phyloP scores from a whole-genome alignment of 805 yeast species.

The Wickerhamomyces pijperi region DNA sequence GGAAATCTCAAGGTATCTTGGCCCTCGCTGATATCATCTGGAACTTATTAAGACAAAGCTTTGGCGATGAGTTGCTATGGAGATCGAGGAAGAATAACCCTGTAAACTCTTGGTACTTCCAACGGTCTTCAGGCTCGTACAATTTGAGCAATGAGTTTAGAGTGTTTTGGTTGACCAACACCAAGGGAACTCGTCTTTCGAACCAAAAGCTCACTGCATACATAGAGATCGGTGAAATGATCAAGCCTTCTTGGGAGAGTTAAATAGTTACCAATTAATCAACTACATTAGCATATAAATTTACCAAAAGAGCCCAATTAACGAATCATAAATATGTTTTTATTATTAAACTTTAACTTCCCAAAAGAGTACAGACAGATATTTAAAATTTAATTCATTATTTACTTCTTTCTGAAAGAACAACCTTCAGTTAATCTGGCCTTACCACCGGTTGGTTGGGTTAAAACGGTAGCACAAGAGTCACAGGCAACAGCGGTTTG shows the following conservation, averaged over 20 bases:
- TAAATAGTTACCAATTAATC: too few relatives aligned
- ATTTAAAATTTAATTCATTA: background rate
- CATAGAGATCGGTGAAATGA: constrained; percentile 39
- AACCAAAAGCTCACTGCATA: constrained; percentile 34
- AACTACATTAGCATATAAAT: too few relatives aligned
- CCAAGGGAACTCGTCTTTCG: constrained; percentile 7
- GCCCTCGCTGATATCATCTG: constrained; percentile 92
- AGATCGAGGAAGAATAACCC: constrained; percentile 80
- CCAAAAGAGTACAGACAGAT: background rate
- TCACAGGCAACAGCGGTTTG: constrained; percentile 99
- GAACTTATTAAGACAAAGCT: constrained; percentile 60
- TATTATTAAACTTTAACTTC: background rate
- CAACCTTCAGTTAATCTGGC: constrained; percentile 99
- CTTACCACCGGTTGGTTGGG: constrained; percentile 99
- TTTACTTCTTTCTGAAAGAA: constrained; percentile 98
- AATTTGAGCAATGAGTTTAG: constrained; percentile 32
- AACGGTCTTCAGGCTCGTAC: constrained; percentile 67
- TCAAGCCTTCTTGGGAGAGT: constrained; percentile 40
- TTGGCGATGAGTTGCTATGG: constrained; percentile 67
- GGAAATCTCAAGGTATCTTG: constrained; percentile 76
- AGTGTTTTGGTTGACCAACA: constrained; percentile 31
- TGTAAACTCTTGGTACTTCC: constrained; percentile 96
- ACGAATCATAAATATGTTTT: background rate
- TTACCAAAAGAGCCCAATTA: too few relatives aligned
- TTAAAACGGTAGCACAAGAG: constrained; percentile 93